These are phyloP conservation scores for Dryas octopetala DNA, from an alignment of 306 rosid genomes.

Conservation along the genomic window DNA sequence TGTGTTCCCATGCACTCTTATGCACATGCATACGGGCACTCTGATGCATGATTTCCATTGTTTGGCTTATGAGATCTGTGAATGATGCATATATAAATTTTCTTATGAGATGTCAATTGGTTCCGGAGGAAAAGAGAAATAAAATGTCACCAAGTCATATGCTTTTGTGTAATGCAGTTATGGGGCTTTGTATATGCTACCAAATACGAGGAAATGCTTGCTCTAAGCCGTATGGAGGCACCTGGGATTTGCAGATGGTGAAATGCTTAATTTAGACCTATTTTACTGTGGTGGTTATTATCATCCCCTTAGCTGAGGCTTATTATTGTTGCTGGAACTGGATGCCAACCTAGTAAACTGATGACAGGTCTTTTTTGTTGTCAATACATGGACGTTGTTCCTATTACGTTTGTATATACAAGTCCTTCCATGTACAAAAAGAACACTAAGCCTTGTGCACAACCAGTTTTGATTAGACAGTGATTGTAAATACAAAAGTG, in stretches of 20 bases:
- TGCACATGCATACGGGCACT: neutral
- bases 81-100: neutral
- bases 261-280: neutral
- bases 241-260: constrained; percentile 89
- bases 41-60: neutral
- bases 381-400: neutral
- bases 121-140: neutral
- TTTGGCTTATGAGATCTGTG: too few species aligned
- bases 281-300: neutral
- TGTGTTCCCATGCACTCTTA: neutral
- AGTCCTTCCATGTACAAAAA: neutral
- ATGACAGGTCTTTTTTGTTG: neutral
- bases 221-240: constrained; percentile 63
- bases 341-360: constrained; percentile 3
- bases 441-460: neutral
- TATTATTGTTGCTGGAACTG: constrained; percentile 7
- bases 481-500: neutral
- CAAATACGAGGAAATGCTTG: constrained; percentile 73
- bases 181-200: constrained; percentile 92
- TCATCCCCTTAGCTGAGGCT: constrained; percentile 9
- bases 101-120: neutral
- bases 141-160: constrained; percentile 12
- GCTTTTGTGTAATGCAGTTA: constrained; percentile 49
- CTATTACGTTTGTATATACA: neutral
- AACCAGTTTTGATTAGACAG: constrained; percentile 6